phyloP scores from a whole-genome alignment of 2,329 filamentous ascomycete genomes.

The Cryphonectria japonica region DNA sequence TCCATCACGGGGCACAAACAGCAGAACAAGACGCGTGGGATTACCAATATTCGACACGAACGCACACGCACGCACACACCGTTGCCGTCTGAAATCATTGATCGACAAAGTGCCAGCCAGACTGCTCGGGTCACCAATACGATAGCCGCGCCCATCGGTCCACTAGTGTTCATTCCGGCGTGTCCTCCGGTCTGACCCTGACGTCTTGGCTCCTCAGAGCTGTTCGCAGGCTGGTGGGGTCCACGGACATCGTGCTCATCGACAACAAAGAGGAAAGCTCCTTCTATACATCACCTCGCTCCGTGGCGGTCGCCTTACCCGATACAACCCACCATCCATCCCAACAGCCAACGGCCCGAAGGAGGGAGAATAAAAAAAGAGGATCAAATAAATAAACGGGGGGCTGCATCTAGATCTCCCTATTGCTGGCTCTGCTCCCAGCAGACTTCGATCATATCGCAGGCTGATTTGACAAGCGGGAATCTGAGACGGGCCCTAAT shows the following conservation, averaged over 20 bases:
- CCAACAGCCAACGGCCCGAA: not conserved
- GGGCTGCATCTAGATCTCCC: not conserved
- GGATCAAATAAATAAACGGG: not conserved
- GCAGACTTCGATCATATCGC: not conserved
- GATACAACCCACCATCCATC: not conserved
- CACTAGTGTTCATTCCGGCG: not conserved
- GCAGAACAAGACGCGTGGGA: not conserved
- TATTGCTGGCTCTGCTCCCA: not conserved
- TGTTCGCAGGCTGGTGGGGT: not conserved
- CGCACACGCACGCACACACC: not conserved
- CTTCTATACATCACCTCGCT: not conserved
- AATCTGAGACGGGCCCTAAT: conserved; percentile 3
- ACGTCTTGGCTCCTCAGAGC: not conserved
- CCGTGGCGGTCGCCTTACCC: too few species aligned
- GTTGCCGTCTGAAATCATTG: not conserved
- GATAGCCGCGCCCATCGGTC: not conserved
- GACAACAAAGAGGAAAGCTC: not conserved
- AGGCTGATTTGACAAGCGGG: not conserved
- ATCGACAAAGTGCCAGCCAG: not conserved
- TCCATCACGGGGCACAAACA: not conserved
- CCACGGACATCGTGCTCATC: not conserved
- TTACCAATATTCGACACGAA: too few species aligned
- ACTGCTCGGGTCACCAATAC: not conserved
- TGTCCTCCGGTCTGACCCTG: not conserved
- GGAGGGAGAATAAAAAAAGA: not conserved